A percentile compares a stretch with the other conserved stretches of the same genome.
These are phyloP conservation scores for Thielaviopsis populi DNA, from an alignment of 2,329 filamentous ascomycete species.

Conservation along the genomic window DNA sequence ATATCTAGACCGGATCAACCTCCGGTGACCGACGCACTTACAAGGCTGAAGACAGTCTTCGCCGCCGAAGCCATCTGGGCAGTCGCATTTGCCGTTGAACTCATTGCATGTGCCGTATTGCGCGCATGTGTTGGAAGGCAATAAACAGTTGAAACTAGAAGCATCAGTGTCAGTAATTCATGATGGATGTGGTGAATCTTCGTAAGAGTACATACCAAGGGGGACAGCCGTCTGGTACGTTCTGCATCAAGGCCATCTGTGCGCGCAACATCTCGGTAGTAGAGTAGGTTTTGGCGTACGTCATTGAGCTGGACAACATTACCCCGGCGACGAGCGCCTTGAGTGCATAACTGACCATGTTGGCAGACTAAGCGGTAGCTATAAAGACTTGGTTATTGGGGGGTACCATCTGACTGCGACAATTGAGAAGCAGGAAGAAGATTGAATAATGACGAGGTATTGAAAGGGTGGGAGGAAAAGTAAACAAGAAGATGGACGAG, in stretches of 20 bases:
- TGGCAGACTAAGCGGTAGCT: not conserved
- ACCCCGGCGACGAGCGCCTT: not conserved
- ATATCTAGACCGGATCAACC: not conserved
- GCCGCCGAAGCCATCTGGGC: conserved; percentile 82
- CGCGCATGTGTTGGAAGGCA: conserved; percentile 79
- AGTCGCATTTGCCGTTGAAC: conserved; percentile 83
- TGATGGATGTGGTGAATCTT: not conserved
- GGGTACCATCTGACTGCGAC: not conserved
- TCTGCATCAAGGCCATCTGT: conserved; percentile 55
- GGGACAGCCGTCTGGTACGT: conserved; percentile 61
- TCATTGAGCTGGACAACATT: not conserved
- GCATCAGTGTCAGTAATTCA: conserved; percentile 17
- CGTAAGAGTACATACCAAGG: conserved; percentile 44
- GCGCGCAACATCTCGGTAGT: conserved; percentile 45
- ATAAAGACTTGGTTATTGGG: no score
- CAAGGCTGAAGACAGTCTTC: conserved; percentile 80
- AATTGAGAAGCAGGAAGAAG: not conserved
- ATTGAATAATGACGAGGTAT: not conserved
- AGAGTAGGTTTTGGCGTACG: conserved; percentile 39
- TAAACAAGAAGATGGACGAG: not conserved
- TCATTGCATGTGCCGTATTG: conserved; percentile 84
- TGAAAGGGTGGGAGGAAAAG: no score
- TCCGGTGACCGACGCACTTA: conserved; percentile 26
- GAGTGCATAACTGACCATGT: not conserved
- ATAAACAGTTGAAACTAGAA: conserved; percentile 85